Evolutionary conservation across 2,329 filamentous ascomycete species (phyloP), one percentile per base, ranked within the genome.

Genomic region (Penicillium sp.): DNA sequence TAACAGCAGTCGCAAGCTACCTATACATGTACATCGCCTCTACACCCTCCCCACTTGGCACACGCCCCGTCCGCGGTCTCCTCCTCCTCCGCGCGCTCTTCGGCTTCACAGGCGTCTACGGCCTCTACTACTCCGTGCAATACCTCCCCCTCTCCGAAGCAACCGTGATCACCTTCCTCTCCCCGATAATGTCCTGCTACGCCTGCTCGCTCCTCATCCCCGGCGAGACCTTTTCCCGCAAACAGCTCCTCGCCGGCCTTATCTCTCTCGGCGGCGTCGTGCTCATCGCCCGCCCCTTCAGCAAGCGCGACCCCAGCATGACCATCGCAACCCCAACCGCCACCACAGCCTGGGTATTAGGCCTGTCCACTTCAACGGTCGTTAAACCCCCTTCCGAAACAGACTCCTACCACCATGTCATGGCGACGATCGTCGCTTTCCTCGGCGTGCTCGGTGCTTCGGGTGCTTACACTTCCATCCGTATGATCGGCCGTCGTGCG

Each of bases 121-220:
- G 85, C 32, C 79, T 93, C 70, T 94, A 83, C 59, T 83, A 83
- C 60, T 84, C 81, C 7, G 71, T 87, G 50, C 78, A 87, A 63
- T 94, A 94, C 60, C 78, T 95, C 3, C 87, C 88, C 0, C 77
- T 95, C 2, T 85, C 88, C 15, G 89, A 95, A 65, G 88, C 89
- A 2, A 93, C 87, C 0, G 89, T 95, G 31, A 84, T 96, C 46
- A 93, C 88, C 8, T 96, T 95, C 64, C 76, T 95, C 6, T 81
- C 85, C 0, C 90, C 90, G 0, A 84, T 84, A 13, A 75, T 94
- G 6, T 80, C 87, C 19, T 88, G 87, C 50, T 88, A 90, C 71
- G 78, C 85, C 17, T 95, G 88, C 65, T 88, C 85, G 32, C 73
- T 89, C 48, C 70, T 90, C 33, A 77, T 84, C 21, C 66, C 70